These are phyloP conservation scores for Corylus avellana DNA, from an alignment of 306 rosid genomes.

Conservation along the genomic window DNA sequence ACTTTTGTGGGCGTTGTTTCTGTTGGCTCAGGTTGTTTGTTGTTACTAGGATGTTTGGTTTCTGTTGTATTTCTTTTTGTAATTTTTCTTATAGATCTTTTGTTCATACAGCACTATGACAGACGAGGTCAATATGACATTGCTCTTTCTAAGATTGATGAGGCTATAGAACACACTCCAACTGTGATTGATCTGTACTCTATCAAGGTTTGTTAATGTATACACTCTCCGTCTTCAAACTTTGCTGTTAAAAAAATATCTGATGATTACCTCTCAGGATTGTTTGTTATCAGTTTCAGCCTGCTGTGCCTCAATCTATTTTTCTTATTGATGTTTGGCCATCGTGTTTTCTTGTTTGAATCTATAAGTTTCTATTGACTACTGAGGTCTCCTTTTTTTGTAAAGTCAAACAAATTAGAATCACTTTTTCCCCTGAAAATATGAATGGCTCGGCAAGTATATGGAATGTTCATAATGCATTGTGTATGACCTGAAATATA, in stretches of 20 bases:
- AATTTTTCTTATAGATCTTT: conserved; percentile 17
- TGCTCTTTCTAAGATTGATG: conserved; percentile 80
- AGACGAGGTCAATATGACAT: conserved; percentile 76
- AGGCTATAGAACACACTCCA: conserved; percentile 91
- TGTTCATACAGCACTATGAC: conserved; percentile 87
- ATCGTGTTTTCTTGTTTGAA: neutral
- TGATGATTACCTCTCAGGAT: conserved; percentile 4
- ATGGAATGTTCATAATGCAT: neutral
- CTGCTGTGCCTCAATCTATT: neutral
- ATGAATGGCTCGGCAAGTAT: neutral
- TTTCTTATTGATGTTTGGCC: neutral
- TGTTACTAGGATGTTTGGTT: conserved; percentile 7
- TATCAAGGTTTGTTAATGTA: conserved; percentile 64
- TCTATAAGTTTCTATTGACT: neutral
- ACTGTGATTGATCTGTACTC: conserved; percentile 97
- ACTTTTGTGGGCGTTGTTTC: conserved; percentile 88
- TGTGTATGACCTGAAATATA: neutral
- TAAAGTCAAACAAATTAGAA: neutral
- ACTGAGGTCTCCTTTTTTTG: neutral
- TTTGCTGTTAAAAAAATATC: conserved; percentile 16
- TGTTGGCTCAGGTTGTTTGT: conserved; percentile 84
- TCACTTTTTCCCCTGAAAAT: neutral
- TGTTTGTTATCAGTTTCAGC: neutral
- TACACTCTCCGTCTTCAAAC: conserved; percentile 5
- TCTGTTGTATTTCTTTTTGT: conserved; percentile 2